Percentiles rank a stretch among this genome's conserved stretches.
These are phyloP conservation scores for Penicillium sp. DNA, from an alignment of 2,329 filamentous ascomycete species.

Conservation along the genomic window DNA sequence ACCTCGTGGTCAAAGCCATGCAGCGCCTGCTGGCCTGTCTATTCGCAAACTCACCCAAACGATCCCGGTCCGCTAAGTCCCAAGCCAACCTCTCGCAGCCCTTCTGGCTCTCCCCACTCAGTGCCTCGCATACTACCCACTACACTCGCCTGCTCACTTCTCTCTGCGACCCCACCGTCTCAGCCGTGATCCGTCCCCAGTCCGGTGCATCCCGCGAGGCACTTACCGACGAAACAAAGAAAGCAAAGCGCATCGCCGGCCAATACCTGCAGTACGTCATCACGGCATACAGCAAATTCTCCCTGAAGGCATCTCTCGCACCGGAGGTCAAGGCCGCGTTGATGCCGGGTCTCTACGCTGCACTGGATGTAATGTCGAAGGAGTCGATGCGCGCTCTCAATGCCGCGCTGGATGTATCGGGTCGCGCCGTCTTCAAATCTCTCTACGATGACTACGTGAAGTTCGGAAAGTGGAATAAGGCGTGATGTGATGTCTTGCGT, in stretches of 20 bases:
- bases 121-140: slow-evolving; percentile 45
- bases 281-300: slow-evolving; percentile 53
- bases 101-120: slow-evolving; percentile 35
- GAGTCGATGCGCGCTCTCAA: slow-evolving; percentile 51
- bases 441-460: slow-evolving; percentile 51
- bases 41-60: slow-evolving; percentile 47
- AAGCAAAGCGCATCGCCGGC: slow-evolving; percentile 54
- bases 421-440: slow-evolving; percentile 50
- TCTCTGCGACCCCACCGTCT: slow-evolving; percentile 58
- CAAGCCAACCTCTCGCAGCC: slow-evolving; percentile 28
- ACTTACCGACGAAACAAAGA: slow-evolving; percentile 57
- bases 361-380: slow-evolving; percentile 51
- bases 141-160: slow-evolving; percentile 56
- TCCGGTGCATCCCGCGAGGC: slow-evolving; percentile 38
- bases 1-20: slow-evolving; percentile 54
- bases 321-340: slow-evolving; percentile 52
- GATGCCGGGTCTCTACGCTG: slow-evolving; percentile 50
- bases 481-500: slow-evolving; percentile 23
- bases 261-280: slow-evolving; percentile 56
- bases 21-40: slow-evolving; percentile 54
- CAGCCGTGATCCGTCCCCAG: slow-evolving; percentile 45
- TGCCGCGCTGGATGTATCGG: slow-evolving; percentile 49
- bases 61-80: slow-evolving; percentile 24
- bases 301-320: slow-evolving; percentile 48
- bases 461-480: slow-evolving; percentile 48